Conservation (phyloP, 768 basidiomycete genomes). For the Boletus tomentosulus region DNA sequence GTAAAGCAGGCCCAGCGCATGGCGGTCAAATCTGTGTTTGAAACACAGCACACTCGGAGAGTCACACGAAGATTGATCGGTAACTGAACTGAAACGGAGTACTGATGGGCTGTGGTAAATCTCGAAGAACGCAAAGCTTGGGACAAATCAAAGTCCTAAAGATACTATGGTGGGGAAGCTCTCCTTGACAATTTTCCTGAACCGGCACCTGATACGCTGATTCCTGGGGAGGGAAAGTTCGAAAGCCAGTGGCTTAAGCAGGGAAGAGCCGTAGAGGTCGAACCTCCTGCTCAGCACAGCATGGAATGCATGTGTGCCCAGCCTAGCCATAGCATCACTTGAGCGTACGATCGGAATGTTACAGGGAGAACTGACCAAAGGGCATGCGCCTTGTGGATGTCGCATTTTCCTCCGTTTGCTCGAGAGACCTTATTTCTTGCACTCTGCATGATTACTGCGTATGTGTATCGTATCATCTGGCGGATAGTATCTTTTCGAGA, state of each 20-base stretch:
- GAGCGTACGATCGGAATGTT: slow-evolving; percentile 1
- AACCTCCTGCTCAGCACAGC: slow-evolving; percentile 54
- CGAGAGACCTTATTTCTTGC: slow-evolving; percentile 38
- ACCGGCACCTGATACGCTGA: slow-evolving; percentile 40
- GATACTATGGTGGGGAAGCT: slow-evolving; percentile 17
- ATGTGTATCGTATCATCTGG: slow-evolving; percentile 56
- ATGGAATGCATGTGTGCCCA: slow-evolving; percentile 78
- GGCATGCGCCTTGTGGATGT: slow-evolving; percentile 47
- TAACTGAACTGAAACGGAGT: background rate
- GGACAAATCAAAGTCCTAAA: slow-evolving; percentile 16
- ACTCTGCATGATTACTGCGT: slow-evolving; percentile 48
- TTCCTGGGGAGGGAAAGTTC: slow-evolving; percentile 48
- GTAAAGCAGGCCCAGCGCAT: too few relatives aligned
- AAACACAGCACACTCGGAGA: background rate
- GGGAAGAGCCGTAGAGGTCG: slow-evolving; percentile 39
- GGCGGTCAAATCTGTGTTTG: background rate
- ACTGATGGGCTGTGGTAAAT: background rate
- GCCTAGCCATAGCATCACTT: slow-evolving; percentile 42
- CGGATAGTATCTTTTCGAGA: slow-evolving; percentile 52
- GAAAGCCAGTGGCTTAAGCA: slow-evolving; percentile 47
- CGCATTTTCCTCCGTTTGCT: slow-evolving; percentile 36
- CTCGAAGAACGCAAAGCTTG: background rate
- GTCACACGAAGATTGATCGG: slow-evolving; percentile 2
- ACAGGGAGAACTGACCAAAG: slow-evolving; percentile 50
- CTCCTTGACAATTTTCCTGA: slow-evolving; percentile 42